These are phyloP conservation scores for Microbotryum intermedium DNA, from an alignment of 1,284 basidiomycete genomes.

Conservation along the genomic window DNA sequence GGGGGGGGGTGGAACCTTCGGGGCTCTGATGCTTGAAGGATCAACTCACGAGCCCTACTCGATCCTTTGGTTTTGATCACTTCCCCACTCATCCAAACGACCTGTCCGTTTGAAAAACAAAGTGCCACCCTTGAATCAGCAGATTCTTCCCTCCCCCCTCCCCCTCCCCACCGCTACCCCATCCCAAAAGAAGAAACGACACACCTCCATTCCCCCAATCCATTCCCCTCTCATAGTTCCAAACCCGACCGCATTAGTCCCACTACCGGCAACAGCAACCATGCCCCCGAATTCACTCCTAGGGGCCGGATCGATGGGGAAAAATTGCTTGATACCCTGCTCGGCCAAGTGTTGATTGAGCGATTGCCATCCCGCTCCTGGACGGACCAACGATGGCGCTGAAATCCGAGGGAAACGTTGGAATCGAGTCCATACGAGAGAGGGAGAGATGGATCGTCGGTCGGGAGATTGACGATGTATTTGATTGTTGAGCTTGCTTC, in stretches of 20 bases:
- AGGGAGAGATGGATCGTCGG: conserved; percentile 24
- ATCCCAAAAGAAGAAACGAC: no score
- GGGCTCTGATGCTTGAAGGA: background rate
- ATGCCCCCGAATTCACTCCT: conserved; percentile 16
- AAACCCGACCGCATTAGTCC: conserved; percentile 56
- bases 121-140: background rate
- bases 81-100: conserved; percentile 78
- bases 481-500: background rate
- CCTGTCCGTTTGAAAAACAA: conserved; percentile 31
- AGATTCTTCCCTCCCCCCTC: background rate
- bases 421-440: conserved; percentile 62
- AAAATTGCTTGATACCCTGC: conserved; percentile 71
- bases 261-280: conserved; percentile 15
- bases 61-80: conserved; percentile 73
- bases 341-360: conserved; percentile 64
- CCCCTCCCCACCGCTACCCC: no score
- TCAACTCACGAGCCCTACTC: conserved; percentile 14
- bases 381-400: conserved; percentile 68
- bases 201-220: conserved; percentile 47
- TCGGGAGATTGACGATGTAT: background rate
- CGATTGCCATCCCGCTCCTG: conserved; percentile 74
- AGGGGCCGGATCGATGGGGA: conserved; percentile 52
- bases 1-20: no score
- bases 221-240: conserved; percentile 49
- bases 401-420: conserved; percentile 66